Evolutionary conservation across 495 filamentous ascomycete species (phyloP).

Genomic region (Poronia punctata): DNA sequence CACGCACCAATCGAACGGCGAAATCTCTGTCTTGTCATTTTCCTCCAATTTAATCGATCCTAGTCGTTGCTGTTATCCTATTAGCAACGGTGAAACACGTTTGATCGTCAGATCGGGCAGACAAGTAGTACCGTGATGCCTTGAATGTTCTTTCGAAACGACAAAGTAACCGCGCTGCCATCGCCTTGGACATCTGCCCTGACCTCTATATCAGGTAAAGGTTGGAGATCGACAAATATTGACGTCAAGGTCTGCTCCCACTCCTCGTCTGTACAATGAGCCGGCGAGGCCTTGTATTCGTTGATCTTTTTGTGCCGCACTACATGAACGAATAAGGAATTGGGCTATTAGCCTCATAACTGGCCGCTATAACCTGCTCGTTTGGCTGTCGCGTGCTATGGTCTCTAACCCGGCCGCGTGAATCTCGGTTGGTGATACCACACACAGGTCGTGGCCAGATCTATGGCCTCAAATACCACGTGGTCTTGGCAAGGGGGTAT

Average conservation of each 20-base stretch:
- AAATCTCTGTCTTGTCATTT: conserved; percentile 57
- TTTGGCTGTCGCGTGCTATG: conserved; percentile 12
- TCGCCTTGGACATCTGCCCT: conserved; percentile 30
- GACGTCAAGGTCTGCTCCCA: conserved; percentile 39
- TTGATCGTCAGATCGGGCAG: too few species aligned
- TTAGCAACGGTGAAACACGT: too few species aligned
- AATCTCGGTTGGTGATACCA: conserved; percentile 2
- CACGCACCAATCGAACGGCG: conserved; percentile 68
- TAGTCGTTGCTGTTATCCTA: conserved; percentile 53
- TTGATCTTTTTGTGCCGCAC: conserved; percentile 23
- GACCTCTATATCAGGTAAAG: conserved; percentile 33
- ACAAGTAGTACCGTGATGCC: conserved; percentile 35
- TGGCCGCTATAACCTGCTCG: conserved; percentile 3
- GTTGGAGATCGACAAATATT: conserved; percentile 27
- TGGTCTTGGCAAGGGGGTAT: background rate
- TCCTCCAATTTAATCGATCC: conserved; percentile 56
- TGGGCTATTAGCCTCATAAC: conserved; percentile 10
- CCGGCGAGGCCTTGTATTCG: conserved; percentile 23
- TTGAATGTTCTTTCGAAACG: conserved; percentile 38
- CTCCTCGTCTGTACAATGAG: conserved; percentile 33
- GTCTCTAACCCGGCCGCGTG: conserved; percentile 6
- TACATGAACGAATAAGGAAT: conserved; percentile 14
- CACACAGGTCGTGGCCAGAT: background rate
- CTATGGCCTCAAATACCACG: conserved; percentile 3
- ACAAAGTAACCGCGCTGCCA: conserved; percentile 28